Conservation (phyloP, 2,329 filamentous ascomycete species). For the Phyllosticta citrichinensis region DNA sequence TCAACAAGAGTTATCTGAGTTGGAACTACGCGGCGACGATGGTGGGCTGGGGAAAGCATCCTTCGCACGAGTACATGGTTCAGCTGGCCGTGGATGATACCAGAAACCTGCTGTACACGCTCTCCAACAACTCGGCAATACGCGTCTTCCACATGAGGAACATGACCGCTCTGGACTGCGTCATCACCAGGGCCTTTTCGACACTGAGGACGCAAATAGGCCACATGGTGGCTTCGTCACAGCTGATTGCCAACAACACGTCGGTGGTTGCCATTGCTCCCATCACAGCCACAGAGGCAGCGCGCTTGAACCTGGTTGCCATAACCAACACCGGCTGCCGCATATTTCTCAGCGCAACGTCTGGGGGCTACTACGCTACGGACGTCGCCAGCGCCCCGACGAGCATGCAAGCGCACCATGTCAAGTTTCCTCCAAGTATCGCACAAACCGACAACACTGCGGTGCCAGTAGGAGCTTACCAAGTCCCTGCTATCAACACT, state of each 20-base stretch:
- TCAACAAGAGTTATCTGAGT: slow-evolving; percentile 47
- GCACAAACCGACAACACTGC: slow-evolving; percentile 13
- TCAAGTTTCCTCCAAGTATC: slow-evolving; percentile 70
- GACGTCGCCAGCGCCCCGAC: slow-evolving; percentile 43
- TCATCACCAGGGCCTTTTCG: slow-evolving; percentile 44
- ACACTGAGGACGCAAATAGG: slow-evolving; percentile 61
- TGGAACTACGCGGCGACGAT: slow-evolving; percentile 34
- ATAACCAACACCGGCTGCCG: slow-evolving; percentile 84
- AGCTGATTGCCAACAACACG: slow-evolving; percentile 58
- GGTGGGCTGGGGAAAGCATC: slow-evolving; percentile 21
- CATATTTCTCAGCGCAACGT: slow-evolving; percentile 84
- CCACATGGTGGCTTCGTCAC: slow-evolving; percentile 67
- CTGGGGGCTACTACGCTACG: slow-evolving; percentile 54
- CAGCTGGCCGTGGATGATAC: slow-evolving; percentile 85
- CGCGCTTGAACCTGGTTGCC: slow-evolving; percentile 79
- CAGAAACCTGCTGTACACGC: slow-evolving; percentile 77
- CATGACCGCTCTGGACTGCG: slow-evolving; percentile 40
- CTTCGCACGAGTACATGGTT: slow-evolving; percentile 51
- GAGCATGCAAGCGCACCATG: slow-evolving; percentile 96
- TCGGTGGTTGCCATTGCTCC: slow-evolving; percentile 76
- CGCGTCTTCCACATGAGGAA: slow-evolving; percentile 80
- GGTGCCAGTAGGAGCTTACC: slow-evolving; percentile 4
- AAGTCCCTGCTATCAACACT: slow-evolving; percentile 18
- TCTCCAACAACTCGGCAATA: slow-evolving; percentile 81
- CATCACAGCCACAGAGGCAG: slow-evolving; percentile 68